A percentile compares a stretch with the other conserved stretches of the same genome.
These are phyloP conservation scores for Cryptococcus sp. DNA, from an alignment of 1,284 basidiomycete genomes.

Conservation along the genomic window DNA sequence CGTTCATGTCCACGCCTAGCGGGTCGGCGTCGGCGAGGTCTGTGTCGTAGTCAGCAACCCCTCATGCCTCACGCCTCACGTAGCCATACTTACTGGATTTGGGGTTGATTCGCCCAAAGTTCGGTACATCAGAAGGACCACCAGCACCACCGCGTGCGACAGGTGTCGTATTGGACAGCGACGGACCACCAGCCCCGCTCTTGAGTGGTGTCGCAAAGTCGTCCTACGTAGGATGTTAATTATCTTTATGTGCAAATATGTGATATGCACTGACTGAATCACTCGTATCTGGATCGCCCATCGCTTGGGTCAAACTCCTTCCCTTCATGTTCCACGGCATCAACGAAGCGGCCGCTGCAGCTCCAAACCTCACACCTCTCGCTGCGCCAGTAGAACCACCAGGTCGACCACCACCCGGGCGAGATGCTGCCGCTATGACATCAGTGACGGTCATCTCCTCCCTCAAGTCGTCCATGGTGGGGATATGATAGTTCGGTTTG, in stretches of 20 bases:
- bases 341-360: slow-evolving; percentile 23
- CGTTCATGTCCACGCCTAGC: slow-evolving; percentile 86
- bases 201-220: slow-evolving; percentile 34
- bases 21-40: slow-evolving; percentile 97
- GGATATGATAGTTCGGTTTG: slow-evolving; percentile 50
- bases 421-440: slow-evolving; percentile 34
- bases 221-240: slow-evolving; percentile 20
- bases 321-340: slow-evolving; percentile 39
- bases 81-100: slow-evolving; percentile 36
- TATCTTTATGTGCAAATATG: neutral
- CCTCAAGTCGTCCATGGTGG: slow-evolving; percentile 44
- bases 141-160: slow-evolving; percentile 19
- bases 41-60: slow-evolving; percentile 19
- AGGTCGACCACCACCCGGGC: slow-evolving; percentile 25
- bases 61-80: neutral
- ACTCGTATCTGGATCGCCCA: slow-evolving; percentile 48
- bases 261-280: slow-evolving; percentile 39
- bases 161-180: slow-evolving; percentile 15
- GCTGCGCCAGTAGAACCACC: slow-evolving; percentile 34
- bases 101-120: slow-evolving; percentile 52
- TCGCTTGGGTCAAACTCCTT: slow-evolving; percentile 39
- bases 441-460: slow-evolving; percentile 28
- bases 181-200: slow-evolving; percentile 22
- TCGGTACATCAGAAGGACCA: slow-evolving; percentile 57
- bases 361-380: slow-evolving; percentile 37